phyloP scores from a whole-genome alignment of 768 basidiomycete genomes.

The Boletus patriciae region DNA sequence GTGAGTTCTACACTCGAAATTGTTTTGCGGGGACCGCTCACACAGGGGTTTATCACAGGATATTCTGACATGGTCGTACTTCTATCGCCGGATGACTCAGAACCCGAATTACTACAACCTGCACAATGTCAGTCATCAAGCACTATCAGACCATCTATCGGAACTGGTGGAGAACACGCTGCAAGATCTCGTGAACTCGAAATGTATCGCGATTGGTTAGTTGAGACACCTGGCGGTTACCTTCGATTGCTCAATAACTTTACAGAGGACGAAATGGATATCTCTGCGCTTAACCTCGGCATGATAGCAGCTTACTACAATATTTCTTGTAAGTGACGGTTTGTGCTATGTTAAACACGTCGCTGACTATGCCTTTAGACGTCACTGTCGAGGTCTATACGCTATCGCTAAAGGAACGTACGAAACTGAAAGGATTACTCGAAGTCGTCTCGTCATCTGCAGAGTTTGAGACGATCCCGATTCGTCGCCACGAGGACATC shows the following conservation, averaged over 20 bases:
- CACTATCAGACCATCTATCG: conserved; percentile 93
- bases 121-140: conserved; percentile 93
- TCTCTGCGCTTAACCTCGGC: conserved; percentile 88
- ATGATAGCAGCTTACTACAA: conserved; percentile 99
- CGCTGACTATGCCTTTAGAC: conserved; percentile 46
- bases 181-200: conserved; percentile 88
- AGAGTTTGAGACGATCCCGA: conserved; percentile 94
- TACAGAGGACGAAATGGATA: conserved; percentile 88
- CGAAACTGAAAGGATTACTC: conserved; percentile 93
- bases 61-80: conserved; percentile 98
- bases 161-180: conserved; percentile 94
- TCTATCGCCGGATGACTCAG: conserved; percentile 96
- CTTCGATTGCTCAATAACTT: background rate
- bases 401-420: conserved; percentile 90
- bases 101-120: conserved; percentile 96
- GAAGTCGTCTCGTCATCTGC: conserved; percentile 97
- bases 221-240: conserved; percentile 14
- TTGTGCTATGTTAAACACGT: background rate
- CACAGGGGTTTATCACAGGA: conserved; percentile 49
- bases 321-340: conserved; percentile 68
- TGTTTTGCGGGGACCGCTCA: background rate
- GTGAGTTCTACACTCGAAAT: conserved; percentile 37
- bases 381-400: conserved; percentile 98
- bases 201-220: conserved; percentile 87
- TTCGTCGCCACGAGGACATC: conserved; percentile 88